Evolutionary conservation across 208 protist species (phyloP), one percentile per base, ranked within the genome.

Genomic region (Acanthamoeba lenticulata): DNA sequence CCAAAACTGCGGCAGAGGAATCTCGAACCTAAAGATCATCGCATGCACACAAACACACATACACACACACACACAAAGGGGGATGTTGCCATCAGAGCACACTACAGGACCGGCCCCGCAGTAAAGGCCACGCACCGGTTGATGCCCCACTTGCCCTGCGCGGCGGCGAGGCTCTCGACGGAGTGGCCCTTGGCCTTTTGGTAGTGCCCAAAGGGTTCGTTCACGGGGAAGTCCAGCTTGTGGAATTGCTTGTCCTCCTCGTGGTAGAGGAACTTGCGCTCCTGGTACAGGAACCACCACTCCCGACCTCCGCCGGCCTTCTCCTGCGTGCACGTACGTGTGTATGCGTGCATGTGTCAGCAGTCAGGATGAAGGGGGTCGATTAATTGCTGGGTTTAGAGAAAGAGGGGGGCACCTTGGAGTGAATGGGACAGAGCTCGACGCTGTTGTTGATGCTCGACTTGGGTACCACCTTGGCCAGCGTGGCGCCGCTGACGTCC

Each of bases 1-100:
- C 90, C 45, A 60, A 32, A 94, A 94, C 65, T 42, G 7, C 24
- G 90, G 90, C 40, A 94, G 34, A 5, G 90, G 90, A n/a, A 94
- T 94, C 38, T 94, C 47, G 34, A 86, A 86, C 9, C 90, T 94
- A 52, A 21, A 40, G 40, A n/a, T n/a, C n/a, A n/a, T n/a, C n/a
- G n/a, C 57, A n/a, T 32, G 6, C 13, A 67, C 57, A 67, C 57
- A 67, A 67, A 7, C 21, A 7, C 13, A 32, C 57, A 5, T n/a
- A n/a, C n/a, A n/a, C n/a, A n/a, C n/a, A n/a, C n/a, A n/a, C n/a
- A n/a, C n/a, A n/a, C n/a, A n/a, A n/a, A n/a, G n/a, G n/a, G n/a
- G n/a, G n/a, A n/a, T n/a, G n/a, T n/a, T n/a, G n/a, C n/a, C n/a
- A n/a, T n/a, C n/a, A n/a, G n/a, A n/a, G n/a, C n/a, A n/a, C n/a